Evolutionary conservation across 371 early-diverging fungal genomes (phyloP).

Genomic region (Entomophthora muscae): DNA sequence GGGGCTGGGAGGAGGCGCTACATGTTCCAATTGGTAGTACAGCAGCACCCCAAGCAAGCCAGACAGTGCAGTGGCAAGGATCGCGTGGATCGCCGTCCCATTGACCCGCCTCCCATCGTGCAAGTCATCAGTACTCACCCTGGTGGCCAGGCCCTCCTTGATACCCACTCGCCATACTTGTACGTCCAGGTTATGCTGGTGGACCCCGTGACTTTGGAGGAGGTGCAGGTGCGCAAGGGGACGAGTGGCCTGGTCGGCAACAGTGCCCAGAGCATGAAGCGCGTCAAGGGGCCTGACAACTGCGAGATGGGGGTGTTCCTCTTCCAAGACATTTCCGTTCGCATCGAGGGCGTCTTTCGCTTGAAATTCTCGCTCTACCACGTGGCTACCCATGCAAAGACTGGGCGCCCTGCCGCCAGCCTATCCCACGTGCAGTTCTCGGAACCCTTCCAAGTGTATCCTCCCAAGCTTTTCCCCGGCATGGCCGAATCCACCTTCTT

Average conservation of each 20-base stretch:
- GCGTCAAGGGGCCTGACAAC: slow-evolving; percentile 62
- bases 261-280: not conserved
- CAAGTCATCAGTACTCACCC: slow-evolving; percentile 42
- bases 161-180: slow-evolving; percentile 4
- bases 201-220: not conserved
- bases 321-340: slow-evolving; percentile 84
- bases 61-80: slow-evolving; percentile 33
- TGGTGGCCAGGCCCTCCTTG: slow-evolving; percentile 14
- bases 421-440: not conserved
- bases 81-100: slow-evolving; percentile 65
- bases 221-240: not conserved
- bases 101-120: slow-evolving; percentile 89
- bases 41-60: slow-evolving; percentile 30
- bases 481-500: slow-evolving; percentile 2
- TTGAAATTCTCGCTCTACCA: slow-evolving; percentile 79
- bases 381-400: slow-evolving; percentile 9
- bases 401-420: not conserved
- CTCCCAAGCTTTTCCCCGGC: slow-evolving; percentile 5
- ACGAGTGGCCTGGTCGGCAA: not conserved
- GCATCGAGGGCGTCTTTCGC: slow-evolving; percentile 76
- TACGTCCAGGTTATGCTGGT: slow-evolving; percentile 1
- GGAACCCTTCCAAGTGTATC: not conserved
- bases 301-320: slow-evolving; percentile 85
- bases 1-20: too few relatives aligned
- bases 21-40: slow-evolving; percentile 13